phyloP scores from a whole-genome alignment of 176 grass and related monocot species.

The Poa annua region DNA sequence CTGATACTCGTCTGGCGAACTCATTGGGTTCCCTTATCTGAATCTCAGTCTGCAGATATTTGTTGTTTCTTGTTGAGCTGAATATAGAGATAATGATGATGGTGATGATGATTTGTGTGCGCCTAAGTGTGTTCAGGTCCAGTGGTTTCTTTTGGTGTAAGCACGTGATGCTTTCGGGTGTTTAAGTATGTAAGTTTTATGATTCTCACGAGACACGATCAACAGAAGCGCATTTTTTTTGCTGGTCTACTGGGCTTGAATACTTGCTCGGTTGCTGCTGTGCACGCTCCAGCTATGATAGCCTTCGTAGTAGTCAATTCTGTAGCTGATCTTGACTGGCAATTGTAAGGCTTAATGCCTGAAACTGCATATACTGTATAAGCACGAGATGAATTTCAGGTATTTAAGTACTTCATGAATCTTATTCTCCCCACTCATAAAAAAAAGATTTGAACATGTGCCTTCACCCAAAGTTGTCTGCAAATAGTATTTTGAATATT shows the following conservation, averaged over 20 bases:
- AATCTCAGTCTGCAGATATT: neutral
- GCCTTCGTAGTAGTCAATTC: neutral
- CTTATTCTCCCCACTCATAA: neutral
- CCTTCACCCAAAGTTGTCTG: neutral
- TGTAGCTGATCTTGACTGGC: neutral
- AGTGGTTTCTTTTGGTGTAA: neutral
- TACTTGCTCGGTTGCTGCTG: neutral
- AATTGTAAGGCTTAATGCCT: neutral
- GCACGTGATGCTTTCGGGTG: neutral
- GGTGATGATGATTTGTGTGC: neutral
- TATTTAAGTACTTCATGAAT: neutral
- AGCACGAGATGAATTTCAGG: neutral
- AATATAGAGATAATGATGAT: slow-evolving; percentile 29
- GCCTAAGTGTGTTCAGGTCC: neutral
- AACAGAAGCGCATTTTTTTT: neutral
- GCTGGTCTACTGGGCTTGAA: neutral
- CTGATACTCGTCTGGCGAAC: neutral
- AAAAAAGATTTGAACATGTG: neutral
- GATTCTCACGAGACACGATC: neutral
- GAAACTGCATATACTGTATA: neutral
- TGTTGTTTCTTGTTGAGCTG: neutral
- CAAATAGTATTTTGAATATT: neutral
- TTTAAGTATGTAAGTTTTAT: neutral
- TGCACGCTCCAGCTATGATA: neutral
- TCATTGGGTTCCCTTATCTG: neutral